A percentile compares a stretch with the other conserved stretches of the same genome.
Evolutionary conservation across 208 protist genomes (phyloP).

Genomic region (Herpetomonas samuelpessoai): DNA sequence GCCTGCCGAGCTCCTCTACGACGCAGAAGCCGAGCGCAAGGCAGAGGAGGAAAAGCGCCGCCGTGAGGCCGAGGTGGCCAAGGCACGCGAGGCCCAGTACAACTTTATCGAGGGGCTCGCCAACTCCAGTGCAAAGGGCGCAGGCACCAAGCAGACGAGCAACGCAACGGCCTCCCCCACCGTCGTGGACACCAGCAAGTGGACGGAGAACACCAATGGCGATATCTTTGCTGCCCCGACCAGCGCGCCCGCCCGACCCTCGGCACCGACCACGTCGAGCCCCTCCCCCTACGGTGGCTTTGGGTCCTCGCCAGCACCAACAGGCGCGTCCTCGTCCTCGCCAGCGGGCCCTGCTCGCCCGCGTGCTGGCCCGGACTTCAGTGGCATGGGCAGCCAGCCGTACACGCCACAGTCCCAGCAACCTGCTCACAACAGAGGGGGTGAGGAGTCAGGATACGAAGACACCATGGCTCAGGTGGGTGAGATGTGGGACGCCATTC

Average conservation of each 20-base stretch:
- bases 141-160: too few species aligned
- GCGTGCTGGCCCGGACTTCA: constrained; percentile 40
- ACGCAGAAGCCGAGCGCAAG: constrained; percentile 5
- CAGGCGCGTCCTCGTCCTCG: not conserved
- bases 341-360: not conserved
- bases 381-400: constrained; percentile 38
- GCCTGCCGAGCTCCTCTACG: constrained; percentile 30
- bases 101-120: not conserved
- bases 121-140: not conserved
- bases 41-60: not conserved
- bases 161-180: not conserved
- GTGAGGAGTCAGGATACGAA: constrained; percentile 8
- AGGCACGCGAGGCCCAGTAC: not conserved
- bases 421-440: constrained; percentile 2
- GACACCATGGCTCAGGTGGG: constrained; percentile 35
- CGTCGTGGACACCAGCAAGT: not conserved
- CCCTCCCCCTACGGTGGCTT: not conserved
- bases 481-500: constrained; percentile 28
- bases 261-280: not conserved
- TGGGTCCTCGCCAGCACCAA: not conserved
- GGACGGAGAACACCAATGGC: not conserved
- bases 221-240: not conserved
- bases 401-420: constrained; percentile 15
- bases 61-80: not conserved
- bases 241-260: not conserved